Evolutionary conservation across 1,139 yeast genomes (phyloP).

Genomic region (Pichia sp.): DNA sequence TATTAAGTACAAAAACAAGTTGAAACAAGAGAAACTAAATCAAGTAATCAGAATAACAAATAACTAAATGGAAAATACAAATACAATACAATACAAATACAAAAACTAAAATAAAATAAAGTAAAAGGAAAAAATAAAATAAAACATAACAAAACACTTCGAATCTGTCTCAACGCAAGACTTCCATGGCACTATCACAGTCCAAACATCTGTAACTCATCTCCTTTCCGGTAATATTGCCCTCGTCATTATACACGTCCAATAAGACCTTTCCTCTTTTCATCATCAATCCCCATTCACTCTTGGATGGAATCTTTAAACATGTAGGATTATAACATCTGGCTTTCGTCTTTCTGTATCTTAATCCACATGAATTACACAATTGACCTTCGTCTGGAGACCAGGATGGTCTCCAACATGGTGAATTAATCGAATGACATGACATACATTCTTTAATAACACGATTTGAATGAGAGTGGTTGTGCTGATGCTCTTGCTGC

Average conservation of each 20-base stretch:
- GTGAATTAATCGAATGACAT: slow-evolving; percentile 87
- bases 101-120: background rate
- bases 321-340: slow-evolving; percentile 74
- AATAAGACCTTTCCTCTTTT: slow-evolving; percentile 48
- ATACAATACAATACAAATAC: background rate
- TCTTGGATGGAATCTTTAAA: slow-evolving; percentile 89
- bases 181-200: slow-evolving; percentile 58
- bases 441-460: slow-evolving; percentile 68
- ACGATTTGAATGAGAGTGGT: slow-evolving; percentile 6
- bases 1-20: too few relatives aligned
- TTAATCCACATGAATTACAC: slow-evolving; percentile 92
- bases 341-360: slow-evolving; percentile 91
- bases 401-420: slow-evolving; percentile 99
- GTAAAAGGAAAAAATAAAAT: background rate
- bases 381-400: slow-evolving; percentile 74
- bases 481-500: too few relatives aligned
- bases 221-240: slow-evolving; percentile 8
- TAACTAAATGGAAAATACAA: background rate
- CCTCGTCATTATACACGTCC: slow-evolving; percentile 14
- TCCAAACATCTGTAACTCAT: slow-evolving; percentile 56
- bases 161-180: too few relatives aligned
- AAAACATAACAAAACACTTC: background rate
- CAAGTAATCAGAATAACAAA: background rate
- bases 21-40: background rate
- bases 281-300: slow-evolving; percentile 90